Base-by-base conservation (phyloP, 306 rosid species). In the Acacia confusa region DNA sequence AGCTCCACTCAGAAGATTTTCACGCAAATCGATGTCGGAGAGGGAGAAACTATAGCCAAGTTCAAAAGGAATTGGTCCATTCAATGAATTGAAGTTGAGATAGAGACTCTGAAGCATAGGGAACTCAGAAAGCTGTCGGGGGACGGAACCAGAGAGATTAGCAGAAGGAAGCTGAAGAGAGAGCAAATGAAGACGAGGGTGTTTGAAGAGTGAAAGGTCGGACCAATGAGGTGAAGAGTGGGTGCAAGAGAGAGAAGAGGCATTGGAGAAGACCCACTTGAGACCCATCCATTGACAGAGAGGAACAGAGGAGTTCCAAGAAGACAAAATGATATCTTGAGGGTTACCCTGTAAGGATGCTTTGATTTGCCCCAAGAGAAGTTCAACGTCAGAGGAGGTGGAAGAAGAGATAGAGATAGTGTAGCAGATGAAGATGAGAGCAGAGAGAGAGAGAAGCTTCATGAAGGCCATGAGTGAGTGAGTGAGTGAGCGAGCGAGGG, bases 221-320 rank as follows among this genome's bases (percentile, higher is more conserved):
- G 82, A 83, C 98, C 97, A 93, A 44, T 88, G 98, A 9, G 94
- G 95, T 43, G 97, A 90, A 45, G 98, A 91, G 80, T 88, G 94
- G 27, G 27, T 82, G 87, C 99, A 96, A 16, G 82, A 79, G 63
- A 93, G 81, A 75, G 89, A 71, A 45, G 93, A 66, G 81, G 88
- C 94, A 52, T 77, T 85, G 80, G 92, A 85, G 88, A 91, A 88
- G 1, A 88, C 94, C 99, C 99, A 96, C 80, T 92, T 94, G 87
- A 96, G 94, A 15, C 99, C 99, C 63, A 94, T 86, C 99, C 98
- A 96, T 82, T 96, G 99, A 61, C 99, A 96, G 4, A 94, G 80
- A 63, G 99, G 97, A 1, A 79, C 68, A 1, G 97, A 85, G 27
- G 88, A 36, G 77, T 96, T 96, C 99, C 99, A 96, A 74, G 98